Percentiles rank a stretch among this genome's conserved stretches.
phyloP scores from a whole-genome alignment of 2,329 filamentous ascomycete genomes.

The Didymella lethalis region DNA sequence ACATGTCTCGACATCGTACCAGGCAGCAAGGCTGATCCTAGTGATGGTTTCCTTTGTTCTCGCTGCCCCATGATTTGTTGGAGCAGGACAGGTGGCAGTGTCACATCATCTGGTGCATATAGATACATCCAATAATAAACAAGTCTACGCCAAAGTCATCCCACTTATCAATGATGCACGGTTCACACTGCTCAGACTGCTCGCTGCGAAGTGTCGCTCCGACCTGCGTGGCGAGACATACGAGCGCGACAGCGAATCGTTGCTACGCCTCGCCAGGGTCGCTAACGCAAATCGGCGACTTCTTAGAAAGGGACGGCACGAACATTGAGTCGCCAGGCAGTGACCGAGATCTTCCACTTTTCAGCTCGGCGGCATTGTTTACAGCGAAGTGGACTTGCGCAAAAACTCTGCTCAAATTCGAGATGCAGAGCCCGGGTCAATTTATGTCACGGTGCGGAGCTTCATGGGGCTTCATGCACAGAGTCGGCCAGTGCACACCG shows the following conservation, averaged over 20 bases:
- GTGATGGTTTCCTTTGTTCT: slow-evolving; percentile 26
- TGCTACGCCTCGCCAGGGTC: slow-evolving; percentile 24
- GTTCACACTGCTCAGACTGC: neutral
- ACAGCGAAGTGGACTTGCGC: slow-evolving; percentile 2
- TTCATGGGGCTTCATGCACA: slow-evolving; percentile 11
- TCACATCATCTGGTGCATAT: slow-evolving; percentile 10
- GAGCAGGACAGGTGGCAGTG: neutral
- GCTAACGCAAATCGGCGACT: slow-evolving; percentile 19
- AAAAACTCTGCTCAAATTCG: slow-evolving; percentile 10
- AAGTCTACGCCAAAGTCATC: slow-evolving; percentile 12
- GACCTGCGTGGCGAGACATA: neutral
- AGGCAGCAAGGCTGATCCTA: slow-evolving; percentile 27
- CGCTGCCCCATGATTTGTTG: neutral
- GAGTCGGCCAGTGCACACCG: slow-evolving; percentile 12
- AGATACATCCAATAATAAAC: slow-evolving; percentile 19
- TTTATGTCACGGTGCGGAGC: slow-evolving; percentile 14
- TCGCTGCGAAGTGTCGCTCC: neutral
- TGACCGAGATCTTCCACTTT: neutral
- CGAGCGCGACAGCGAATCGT: slow-evolving; percentile 25
- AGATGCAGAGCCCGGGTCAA: slow-evolving; percentile 3
- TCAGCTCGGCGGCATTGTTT: neutral
- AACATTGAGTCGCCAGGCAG: neutral
- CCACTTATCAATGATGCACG: neutral
- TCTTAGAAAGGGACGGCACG: slow-evolving; percentile 11
- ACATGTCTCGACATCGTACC: slow-evolving; percentile 27